These are phyloP conservation scores for Discostella stelligera DNA, from an alignment of 352 stramenopile genomes.

Conservation along the genomic window DNA sequence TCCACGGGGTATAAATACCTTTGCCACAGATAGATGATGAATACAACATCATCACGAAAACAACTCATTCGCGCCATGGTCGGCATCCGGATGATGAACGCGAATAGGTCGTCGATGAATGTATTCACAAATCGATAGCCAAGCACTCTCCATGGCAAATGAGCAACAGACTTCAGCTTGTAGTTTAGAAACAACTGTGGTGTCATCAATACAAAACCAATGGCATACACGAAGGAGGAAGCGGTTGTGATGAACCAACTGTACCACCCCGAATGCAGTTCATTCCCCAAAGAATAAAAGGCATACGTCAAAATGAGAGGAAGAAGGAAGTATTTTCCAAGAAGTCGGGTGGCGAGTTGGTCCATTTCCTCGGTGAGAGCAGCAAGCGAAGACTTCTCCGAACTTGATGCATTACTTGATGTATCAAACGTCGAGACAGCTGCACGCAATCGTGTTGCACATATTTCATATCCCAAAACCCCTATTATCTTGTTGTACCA, in stretches of 20 bases:
- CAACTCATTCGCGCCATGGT: conserved; percentile 96
- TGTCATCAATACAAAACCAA: conserved; percentile 86
- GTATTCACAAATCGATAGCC: conserved; percentile 98
- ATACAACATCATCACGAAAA: conserved; percentile 99
- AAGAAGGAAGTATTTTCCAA: conserved; percentile 67
- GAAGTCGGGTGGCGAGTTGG: conserved; percentile 58
- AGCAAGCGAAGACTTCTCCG: conserved; percentile 46
- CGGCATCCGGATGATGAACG: conserved; percentile 97
- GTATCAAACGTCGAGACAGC: conserved; percentile 8
- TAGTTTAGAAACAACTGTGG: conserved; percentile 88
- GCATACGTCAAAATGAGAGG: conserved; percentile 92
- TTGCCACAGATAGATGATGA: conserved; percentile 99
- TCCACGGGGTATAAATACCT: conserved; percentile 85
- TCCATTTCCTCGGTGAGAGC: conserved; percentile 78
- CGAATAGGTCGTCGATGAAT: conserved; percentile 97
- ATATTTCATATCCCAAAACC: conserved; percentile 66
- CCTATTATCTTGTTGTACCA: conserved; percentile 61
- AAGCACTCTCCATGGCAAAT: conserved; percentile 95
- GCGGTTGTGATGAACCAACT: conserved; percentile 95
- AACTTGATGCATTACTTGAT: background rate
- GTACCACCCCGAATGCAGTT: conserved; percentile 96
- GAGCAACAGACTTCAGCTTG: conserved; percentile 84
- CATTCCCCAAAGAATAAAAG: conserved; percentile 90
- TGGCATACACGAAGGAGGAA: conserved; percentile 79
- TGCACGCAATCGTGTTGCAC: conserved; percentile 58